Percentiles rank a stretch among this genome's conserved stretches.
phyloP scores from a whole-genome alignment of 129 eudicot species.

The Kitagawia praeruptora region DNA sequence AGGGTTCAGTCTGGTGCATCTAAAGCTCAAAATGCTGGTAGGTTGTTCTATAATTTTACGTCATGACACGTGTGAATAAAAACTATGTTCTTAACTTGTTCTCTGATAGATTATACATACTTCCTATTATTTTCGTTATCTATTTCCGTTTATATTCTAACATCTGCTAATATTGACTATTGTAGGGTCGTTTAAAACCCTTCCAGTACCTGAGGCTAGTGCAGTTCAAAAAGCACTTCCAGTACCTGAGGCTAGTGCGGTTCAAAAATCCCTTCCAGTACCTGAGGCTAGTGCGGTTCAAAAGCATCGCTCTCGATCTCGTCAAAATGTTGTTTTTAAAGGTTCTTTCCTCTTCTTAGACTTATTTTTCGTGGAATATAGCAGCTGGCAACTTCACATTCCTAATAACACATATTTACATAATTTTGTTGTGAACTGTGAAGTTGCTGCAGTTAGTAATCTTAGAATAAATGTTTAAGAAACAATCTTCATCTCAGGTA shows the following conservation, averaged over 20 bases:
- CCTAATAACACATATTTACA: neutral
- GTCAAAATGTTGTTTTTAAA: constrained; percentile 49
- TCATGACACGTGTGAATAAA: neutral
- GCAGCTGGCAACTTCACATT: neutral
- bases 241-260: constrained; percentile 24
- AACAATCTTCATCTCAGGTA: constrained; percentile 35
- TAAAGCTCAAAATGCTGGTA: constrained; percentile 61
- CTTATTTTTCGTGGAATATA: neutral
- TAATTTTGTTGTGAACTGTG: neutral
- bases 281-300: constrained; percentile 30
- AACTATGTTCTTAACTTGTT: neutral
- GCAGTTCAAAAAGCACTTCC: constrained; percentile 16
- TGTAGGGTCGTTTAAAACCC: constrained; percentile 38
- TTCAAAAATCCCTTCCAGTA: constrained; percentile 14
- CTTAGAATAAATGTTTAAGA: neutral
- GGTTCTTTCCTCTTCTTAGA: constrained; percentile 25
- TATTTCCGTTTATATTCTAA: neutral
- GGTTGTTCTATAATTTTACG: neutral
- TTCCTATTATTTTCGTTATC: neutral
- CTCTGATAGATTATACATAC: neutral
- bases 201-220: constrained; percentile 30
- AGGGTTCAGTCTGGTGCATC: constrained; percentile 49
- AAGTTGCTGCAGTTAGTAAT: neutral
- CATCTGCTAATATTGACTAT: neutral
- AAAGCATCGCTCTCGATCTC: constrained; percentile 35